phyloP scores from a whole-genome alignment of 2,329 filamentous ascomycete species.

The Rhynchosporium graminicola region DNA sequence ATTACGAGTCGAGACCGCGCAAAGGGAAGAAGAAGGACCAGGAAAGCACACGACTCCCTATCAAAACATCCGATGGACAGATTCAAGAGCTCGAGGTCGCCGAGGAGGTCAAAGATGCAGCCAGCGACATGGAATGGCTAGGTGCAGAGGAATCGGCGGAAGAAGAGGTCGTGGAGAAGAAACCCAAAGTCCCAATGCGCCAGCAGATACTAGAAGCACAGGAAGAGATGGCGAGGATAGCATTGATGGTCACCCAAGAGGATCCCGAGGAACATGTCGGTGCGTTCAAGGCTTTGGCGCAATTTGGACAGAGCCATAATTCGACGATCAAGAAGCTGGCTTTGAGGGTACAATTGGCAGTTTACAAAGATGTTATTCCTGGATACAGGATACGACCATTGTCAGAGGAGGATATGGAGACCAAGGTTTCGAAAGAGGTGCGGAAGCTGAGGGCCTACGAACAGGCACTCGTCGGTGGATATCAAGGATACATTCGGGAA shows the following conservation, averaged over 20 bases:
- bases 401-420: constrained; percentile 70
- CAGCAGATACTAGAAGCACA: constrained; percentile 86
- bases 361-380: constrained; percentile 95
- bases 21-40: constrained; percentile 71
- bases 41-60: constrained; percentile 76
- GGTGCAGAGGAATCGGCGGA: constrained; percentile 52
- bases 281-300: constrained; percentile 74
- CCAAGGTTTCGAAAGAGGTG: constrained; percentile 91
- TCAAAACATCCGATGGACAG: constrained; percentile 79
- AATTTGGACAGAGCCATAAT: constrained; percentile 70
- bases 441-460: constrained; percentile 81
- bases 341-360: constrained; percentile 80
- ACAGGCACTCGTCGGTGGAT: constrained; percentile 80
- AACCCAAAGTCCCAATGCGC: constrained; percentile 68
- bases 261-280: constrained; percentile 88
- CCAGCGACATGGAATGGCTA: constrained; percentile 65
- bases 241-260: constrained; percentile 74
- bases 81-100: constrained; percentile 60
- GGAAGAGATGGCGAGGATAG: constrained; percentile 86
- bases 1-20: constrained; percentile 79
- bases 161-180: constrained; percentile 55
- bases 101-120: constrained; percentile 56
- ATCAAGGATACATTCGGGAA: constrained; percentile 80
- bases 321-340: constrained; percentile 80
- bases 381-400: constrained; percentile 91